Conservation (phyloP, 257 asterid species). For the Thymus mandschuricus region DNA sequence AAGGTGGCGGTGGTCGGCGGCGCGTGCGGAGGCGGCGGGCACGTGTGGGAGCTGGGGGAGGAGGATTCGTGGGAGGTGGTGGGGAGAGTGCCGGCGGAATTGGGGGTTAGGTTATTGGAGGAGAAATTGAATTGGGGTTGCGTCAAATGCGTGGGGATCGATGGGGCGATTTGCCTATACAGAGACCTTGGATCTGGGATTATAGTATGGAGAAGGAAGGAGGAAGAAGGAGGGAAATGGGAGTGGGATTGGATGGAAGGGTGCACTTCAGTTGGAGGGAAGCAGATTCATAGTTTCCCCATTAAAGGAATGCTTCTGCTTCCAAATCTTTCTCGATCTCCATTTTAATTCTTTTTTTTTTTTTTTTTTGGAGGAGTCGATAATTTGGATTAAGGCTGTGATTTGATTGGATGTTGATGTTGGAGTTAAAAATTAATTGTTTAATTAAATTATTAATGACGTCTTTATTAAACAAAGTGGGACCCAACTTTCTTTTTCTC, state of each 20-base stretch:
- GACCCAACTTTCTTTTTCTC: no score
- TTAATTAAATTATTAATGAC: no score
- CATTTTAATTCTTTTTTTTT: no score
- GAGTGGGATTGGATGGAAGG: constrained; percentile 78
- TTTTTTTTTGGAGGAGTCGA: neutral
- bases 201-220: constrained; percentile 47
- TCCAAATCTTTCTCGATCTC: constrained; percentile 52
- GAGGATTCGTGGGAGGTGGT: constrained; percentile 55
- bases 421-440: no score
- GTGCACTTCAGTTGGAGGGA: constrained; percentile 40
- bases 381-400: no score
- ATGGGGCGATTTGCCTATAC: constrained; percentile 62
- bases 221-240: constrained; percentile 40
- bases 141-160: constrained; percentile 63
- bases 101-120: constrained; percentile 49
- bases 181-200: constrained; percentile 68
- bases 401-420: no score
- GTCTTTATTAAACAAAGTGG: no score
- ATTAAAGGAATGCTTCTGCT: constrained; percentile 65
- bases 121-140: constrained; percentile 56
- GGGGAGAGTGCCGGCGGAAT: constrained; percentile 57
- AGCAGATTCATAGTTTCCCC: constrained; percentile 40
- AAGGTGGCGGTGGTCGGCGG: constrained; percentile 71
- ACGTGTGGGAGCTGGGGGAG: constrained; percentile 70
- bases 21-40: constrained; percentile 43